Conservation (phyloP, 1,139 yeast genomes). For the Pichia sp. region DNA sequence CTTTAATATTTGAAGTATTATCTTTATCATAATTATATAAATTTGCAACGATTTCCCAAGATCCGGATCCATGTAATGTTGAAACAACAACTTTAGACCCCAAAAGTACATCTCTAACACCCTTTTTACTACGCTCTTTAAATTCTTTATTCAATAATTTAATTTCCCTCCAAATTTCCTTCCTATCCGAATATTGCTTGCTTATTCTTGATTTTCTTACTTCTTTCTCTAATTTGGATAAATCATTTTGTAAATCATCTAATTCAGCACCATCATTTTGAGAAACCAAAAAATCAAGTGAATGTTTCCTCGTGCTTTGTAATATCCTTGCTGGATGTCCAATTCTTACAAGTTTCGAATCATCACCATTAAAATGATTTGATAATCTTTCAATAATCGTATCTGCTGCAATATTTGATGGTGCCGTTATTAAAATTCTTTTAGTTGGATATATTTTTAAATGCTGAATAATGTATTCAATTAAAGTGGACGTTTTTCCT, state of each 20-base stretch:
- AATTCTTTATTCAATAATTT: slow-evolving; percentile 67
- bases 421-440: slow-evolving; percentile 84
- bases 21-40: slow-evolving; percentile 8
- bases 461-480: slow-evolving; percentile 78
- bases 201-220: slow-evolving; percentile 47
- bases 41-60: slow-evolving; percentile 54
- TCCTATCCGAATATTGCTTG: slow-evolving; percentile 58
- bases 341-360: slow-evolving; percentile 57
- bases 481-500: slow-evolving; percentile 77
- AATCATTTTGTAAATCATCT: slow-evolving; percentile 50
- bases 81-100: slow-evolving; percentile 67
- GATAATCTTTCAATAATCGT: slow-evolving; percentile 78
- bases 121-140: slow-evolving; percentile 56
- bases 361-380: slow-evolving; percentile 24
- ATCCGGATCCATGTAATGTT: slow-evolving; percentile 85
- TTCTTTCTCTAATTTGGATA: slow-evolving; percentile 50
- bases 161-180: slow-evolving; percentile 62
- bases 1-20: slow-evolving; percentile 2
- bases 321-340: slow-evolving; percentile 92
- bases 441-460: slow-evolving; percentile 38
- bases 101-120: slow-evolving; percentile 51
- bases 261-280: slow-evolving; percentile 55
- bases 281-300: slow-evolving; percentile 67
- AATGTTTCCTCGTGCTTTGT: slow-evolving; percentile 57
- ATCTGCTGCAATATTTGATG: slow-evolving; percentile 93